Evolutionary conservation across 495 filamentous ascomycete species (phyloP), one percentile per base, ranked within the genome.

Genomic region (Daldinia caldariorum): DNA sequence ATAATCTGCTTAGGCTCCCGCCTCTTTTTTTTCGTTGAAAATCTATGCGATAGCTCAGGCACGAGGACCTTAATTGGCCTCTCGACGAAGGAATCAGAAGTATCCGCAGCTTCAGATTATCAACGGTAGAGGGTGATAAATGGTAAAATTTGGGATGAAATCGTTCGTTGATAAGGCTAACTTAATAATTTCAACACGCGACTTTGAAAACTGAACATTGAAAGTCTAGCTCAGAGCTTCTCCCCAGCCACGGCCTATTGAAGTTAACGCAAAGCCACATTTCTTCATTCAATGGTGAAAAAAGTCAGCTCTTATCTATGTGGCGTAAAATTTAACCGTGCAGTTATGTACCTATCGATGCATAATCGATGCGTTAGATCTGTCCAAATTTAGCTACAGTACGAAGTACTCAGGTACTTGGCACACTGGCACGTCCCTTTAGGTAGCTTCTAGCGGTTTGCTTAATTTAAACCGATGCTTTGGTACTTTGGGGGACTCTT

Each of bases 131-230:
- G n/a, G 7, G 6, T 6, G 12, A 16, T 31, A 29, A 22, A 39
- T 22, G 20, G 35, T 26, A 43, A 56, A 9, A 43, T 37, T 12
- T 29, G 35, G 43, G 55, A 71, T 55, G 37, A 63, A 51, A 26
- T 58, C 45, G 45, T 51, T 22, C 22, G 22, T 61, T 61, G 53
- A 55, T 60, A 29, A 71, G 69, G 69, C 69, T 71, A 59, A 63
- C 49, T 22, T 38, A 18, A 63, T 59, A 53, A 66, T 56, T 71
- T 38, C 55, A 67, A 62, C 55, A 71, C 69, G 69, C 69, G 69
- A 72, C 69, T 67, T 51, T 37, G 31, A 68, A 67, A 68, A 65
- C 18, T 57, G 57, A 70, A n/a, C n/a, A n/a, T n/a, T n/a, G n/a
- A n/a, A n/a, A 49, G 50, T 57, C 26, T 6, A 66, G 49, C 55